Conservation (phyloP, 805 yeast genomes). For the Candida coleopterorum region DNA sequence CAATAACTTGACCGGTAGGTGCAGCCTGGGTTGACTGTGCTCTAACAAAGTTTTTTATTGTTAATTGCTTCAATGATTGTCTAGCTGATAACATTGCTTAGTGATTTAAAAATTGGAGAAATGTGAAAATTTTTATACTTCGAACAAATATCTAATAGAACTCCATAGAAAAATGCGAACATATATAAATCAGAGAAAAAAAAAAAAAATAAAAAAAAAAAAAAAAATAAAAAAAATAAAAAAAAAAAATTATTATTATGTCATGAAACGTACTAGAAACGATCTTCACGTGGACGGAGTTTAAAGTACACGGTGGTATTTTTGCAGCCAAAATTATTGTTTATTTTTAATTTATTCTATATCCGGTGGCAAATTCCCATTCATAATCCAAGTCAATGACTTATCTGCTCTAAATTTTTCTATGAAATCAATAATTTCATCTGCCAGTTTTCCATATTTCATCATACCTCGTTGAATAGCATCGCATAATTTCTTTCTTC, state of each 20-base stretch:
- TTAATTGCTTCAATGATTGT: conserved; percentile 32
- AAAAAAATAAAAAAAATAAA: too few species aligned
- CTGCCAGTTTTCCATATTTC: conserved; percentile 36
- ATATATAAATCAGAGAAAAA: too few species aligned
- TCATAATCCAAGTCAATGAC: conserved; percentile 44
- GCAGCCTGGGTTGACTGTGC: conserved; percentile 28
- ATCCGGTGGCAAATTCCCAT: conserved; percentile 39
- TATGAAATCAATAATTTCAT: conserved; percentile 36
- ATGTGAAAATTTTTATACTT: conserved; percentile 6
- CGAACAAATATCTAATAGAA: too few species aligned
- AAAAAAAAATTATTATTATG: too few species aligned
- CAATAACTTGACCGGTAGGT: conserved; percentile 58
- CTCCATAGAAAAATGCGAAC: too few species aligned
- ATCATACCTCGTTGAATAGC: conserved; percentile 38
- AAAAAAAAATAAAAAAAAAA: too few species aligned
- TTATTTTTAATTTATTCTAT: too few species aligned
- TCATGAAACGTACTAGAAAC: too few species aligned
- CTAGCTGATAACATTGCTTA: conserved; percentile 38
- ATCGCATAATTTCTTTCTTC: conserved; percentile 40
- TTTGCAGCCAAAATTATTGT: too few species aligned
- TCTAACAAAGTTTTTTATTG: conserved; percentile 18
- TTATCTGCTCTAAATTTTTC: conserved; percentile 41
- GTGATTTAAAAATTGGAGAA: neutral
- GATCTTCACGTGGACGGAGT: too few species aligned
- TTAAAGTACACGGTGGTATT: too few species aligned